A percentile compares a stretch with the other conserved stretches of the same genome.
Evolutionary conservation across 2,329 filamentous ascomycete species (phyloP).

Genomic region (Colletotrichum echinochloae): DNA sequence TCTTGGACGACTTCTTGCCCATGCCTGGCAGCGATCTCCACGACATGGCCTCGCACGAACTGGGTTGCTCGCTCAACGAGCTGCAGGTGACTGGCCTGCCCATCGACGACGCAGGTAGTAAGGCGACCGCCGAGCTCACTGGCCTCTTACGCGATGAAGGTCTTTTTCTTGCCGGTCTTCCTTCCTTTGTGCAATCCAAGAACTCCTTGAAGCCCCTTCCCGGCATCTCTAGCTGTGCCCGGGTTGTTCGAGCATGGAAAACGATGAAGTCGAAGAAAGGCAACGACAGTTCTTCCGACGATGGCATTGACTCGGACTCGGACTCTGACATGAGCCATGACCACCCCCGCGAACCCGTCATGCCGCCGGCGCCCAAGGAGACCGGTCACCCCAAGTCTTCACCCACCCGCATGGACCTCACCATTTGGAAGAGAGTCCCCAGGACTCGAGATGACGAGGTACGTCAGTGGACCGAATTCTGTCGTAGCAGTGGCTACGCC

Average conservation of each 20-base stretch:
- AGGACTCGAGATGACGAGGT: constrained; percentile 52
- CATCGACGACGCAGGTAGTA: constrained; percentile 60
- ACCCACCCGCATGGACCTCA: constrained; percentile 51
- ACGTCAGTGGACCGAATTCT: constrained; percentile 64
- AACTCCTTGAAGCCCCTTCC: constrained; percentile 55
- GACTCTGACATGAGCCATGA: constrained; percentile 45
- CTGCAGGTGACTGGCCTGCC: constrained; percentile 65
- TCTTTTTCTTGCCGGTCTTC: constrained; percentile 60
- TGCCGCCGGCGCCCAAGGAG: constrained; percentile 57
- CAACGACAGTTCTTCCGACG: constrained; percentile 44
- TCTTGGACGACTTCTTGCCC: constrained; percentile 59
- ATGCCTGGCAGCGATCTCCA: constrained; percentile 62
- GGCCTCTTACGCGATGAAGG: constrained; percentile 67
- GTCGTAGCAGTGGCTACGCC: constrained; percentile 52
- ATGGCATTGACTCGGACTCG: constrained; percentile 43
- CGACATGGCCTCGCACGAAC: constrained; percentile 64
- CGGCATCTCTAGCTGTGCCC: constrained; percentile 55
- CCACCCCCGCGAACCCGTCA: constrained; percentile 48
- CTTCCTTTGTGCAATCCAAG: constrained; percentile 57
- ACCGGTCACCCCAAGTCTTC: constrained; percentile 57
- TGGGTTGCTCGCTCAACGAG: constrained; percentile 65
- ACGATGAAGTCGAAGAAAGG: constrained; percentile 43
- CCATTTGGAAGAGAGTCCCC: constrained; percentile 66
- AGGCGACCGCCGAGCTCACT: constrained; percentile 60
- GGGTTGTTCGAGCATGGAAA: constrained; percentile 61